A percentile compares a stretch with the other conserved stretches of the same genome.
phyloP scores from a whole-genome alignment of 148 eudicot species.

The Vaccinium darrowii region DNA sequence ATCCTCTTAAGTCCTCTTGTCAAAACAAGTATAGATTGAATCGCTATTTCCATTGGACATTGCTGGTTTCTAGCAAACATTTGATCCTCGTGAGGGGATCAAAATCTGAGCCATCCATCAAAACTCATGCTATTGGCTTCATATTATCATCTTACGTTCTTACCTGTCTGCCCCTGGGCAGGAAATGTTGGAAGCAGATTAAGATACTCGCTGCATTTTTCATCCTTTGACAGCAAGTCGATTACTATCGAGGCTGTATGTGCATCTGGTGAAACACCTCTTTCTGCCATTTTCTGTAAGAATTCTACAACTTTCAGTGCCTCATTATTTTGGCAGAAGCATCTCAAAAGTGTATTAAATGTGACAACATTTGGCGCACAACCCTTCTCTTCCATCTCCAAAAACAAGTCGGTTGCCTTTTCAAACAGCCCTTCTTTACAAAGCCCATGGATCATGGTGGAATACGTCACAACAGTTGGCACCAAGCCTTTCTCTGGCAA shows the following conservation, averaged over 20 bases:
- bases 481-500: constrained; percentile 13
- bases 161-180: neutral
- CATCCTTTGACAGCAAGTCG: constrained; percentile 10
- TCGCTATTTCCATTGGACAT: neutral
- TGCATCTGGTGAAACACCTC: constrained; percentile 20
- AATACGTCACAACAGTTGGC: constrained; percentile 20
- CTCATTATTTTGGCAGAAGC: constrained; percentile 17
- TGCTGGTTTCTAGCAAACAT: neutral
- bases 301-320: constrained; percentile 24
- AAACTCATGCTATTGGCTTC: constrained; percentile 20
- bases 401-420: constrained; percentile 19
- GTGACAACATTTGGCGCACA: constrained; percentile 22
- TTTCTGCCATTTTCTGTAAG: constrained; percentile 19
- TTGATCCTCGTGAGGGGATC: neutral
- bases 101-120: neutral
- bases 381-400: constrained; percentile 28
- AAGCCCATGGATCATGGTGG: constrained; percentile 21
- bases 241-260: constrained; percentile 5
- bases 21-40: neutral
- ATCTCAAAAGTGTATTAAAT: constrained; percentile 19
- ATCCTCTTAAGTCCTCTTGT: neutral
- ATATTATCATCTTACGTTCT: constrained; percentile 33
- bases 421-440: constrained; percentile 23
- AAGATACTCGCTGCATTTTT: constrained; percentile 7
- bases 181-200: constrained; percentile 16